Conservation (phyloP, 139 green algal species). For the Nannochloris sp. region DNA sequence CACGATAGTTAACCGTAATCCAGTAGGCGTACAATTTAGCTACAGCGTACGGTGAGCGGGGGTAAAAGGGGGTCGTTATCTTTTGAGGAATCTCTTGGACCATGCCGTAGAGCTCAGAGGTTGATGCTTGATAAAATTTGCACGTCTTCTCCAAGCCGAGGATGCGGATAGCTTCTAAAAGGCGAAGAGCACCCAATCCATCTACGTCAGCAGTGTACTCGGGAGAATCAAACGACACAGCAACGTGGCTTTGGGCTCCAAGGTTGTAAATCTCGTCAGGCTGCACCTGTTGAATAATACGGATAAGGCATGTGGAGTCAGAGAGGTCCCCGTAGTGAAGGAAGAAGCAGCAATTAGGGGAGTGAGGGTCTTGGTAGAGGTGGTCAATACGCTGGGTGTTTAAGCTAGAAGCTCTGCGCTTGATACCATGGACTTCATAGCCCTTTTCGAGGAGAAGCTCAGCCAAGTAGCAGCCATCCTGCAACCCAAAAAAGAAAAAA, state of each 20-base stretch:
- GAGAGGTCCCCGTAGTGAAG: slow-evolving; percentile 62
- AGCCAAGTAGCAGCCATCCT: slow-evolving; percentile 52
- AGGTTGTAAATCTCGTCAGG: slow-evolving; percentile 76
- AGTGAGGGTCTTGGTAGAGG: slow-evolving; percentile 29
- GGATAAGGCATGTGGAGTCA: slow-evolving; percentile 37
- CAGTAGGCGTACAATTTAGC: slow-evolving; percentile 68
- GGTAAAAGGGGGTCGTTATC: slow-evolving; percentile 65
- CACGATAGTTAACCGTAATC: slow-evolving; percentile 67
- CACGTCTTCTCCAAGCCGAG: slow-evolving; percentile 32
- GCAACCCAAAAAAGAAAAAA: no score
- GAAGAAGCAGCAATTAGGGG: slow-evolving; percentile 18
- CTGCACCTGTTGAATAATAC: slow-evolving; percentile 26
- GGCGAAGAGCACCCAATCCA: slow-evolving; percentile 42
- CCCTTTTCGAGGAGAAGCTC: slow-evolving; percentile 65
- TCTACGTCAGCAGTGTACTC: slow-evolving; percentile 62
- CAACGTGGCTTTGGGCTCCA: slow-evolving; percentile 63
- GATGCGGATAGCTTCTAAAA: slow-evolving; percentile 59
- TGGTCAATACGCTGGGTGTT: slow-evolving; percentile 58
- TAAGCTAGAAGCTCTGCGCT: slow-evolving; percentile 42
- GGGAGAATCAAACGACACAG: slow-evolving; percentile 66
- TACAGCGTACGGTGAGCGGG: slow-evolving; percentile 68
- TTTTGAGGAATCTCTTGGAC: slow-evolving; percentile 63
- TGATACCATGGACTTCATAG: slow-evolving; percentile 68
- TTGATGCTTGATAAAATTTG: slow-evolving; percentile 71
- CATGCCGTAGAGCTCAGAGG: slow-evolving; percentile 68